These are phyloP conservation scores for Excoecaria cochinchinensis DNA, from an alignment of 345 rosid species.

Conservation along the genomic window DNA sequence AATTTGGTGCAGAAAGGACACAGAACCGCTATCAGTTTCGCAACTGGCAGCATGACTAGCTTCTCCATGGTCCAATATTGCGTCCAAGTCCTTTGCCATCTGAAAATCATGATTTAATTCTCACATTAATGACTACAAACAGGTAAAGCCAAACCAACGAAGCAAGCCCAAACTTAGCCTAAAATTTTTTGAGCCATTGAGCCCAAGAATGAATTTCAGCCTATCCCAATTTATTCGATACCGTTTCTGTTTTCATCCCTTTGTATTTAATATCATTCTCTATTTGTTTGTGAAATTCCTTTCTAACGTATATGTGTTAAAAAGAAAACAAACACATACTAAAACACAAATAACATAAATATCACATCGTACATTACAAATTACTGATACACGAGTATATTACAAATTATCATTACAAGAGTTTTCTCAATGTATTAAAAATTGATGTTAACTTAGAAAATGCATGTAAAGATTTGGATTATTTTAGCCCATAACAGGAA, in stretches of 20 bases:
- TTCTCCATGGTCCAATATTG: conserved; percentile 79
- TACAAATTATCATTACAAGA: neutral
- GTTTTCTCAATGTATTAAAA: neutral
- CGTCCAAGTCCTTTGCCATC: conserved; percentile 99
- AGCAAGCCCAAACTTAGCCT: neutral
- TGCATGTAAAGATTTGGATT: too few relatives aligned
- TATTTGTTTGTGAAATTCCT: neutral
- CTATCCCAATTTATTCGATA: neutral
- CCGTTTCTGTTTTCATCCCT: neutral
- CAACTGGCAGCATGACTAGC: conserved; percentile 71
- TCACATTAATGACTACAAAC: conserved; percentile 3
- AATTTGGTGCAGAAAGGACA: conserved; percentile 75
- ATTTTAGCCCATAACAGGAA: neutral
- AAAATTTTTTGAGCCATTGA: neutral
- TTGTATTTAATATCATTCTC: neutral
- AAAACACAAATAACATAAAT: neutral
- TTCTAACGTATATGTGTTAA: neutral
- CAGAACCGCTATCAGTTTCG: conserved; percentile 51
- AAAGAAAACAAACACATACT: neutral
- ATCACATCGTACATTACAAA: neutral
- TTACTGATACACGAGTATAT: too few relatives aligned
- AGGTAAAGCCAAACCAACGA: neutral
- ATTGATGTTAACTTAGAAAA: too few relatives aligned
- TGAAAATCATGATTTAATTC: conserved; percentile 28
- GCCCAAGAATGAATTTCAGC: neutral